Evolutionary conservation across 805 yeast species (phyloP), one percentile per base, ranked within the genome.

Genomic region (Pichia gijzeniarum): DNA sequence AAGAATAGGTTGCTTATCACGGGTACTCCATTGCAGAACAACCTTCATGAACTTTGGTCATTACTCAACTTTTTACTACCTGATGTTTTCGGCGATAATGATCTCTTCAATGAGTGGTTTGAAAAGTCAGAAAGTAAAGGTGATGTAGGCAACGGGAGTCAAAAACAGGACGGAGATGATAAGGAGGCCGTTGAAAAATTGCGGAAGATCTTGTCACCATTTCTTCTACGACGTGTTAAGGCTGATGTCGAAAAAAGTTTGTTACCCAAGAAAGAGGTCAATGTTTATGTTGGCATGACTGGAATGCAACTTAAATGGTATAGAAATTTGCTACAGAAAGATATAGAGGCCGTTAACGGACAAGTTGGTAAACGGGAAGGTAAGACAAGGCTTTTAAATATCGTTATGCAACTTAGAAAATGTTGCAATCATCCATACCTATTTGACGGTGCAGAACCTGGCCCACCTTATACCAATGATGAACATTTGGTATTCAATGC

Each of bases 361-460:
- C 95, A 83, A 3, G 83, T 85, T n/a, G 96, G 96, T 2, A 89
- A 88, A 63, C 74, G 95, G 47, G 98, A 91, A 62, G 89, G 91
- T 6, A 91, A 91, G 59, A 89, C 97, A 1, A 73, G 98, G 46
- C 69, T 93, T 50, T 72, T 91, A 47, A 91, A 91, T 60, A 91
- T 91, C 56, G 98, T 91, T 13, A 91, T 91, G 98, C 98, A 91
- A 65, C 71, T 91, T 52, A 75, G 98, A 58, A 91, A 91, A 63
- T 91, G 98, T 63, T 91, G 98, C 63, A 91, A 93, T 61, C 99
- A 93, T 65, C 98, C 98, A 0, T 91, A 93, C 63, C 68, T 91
- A 44, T 93, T 93, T 59, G 98, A 91, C 62, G 98, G 99, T n/a
- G 99, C 98, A 1, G 98, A 90, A 64, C 98, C 97, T 0, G 98